Base-by-base conservation (phyloP, 129 eudicot species). In the Chrysanthemum lavandulifolium region DNA sequence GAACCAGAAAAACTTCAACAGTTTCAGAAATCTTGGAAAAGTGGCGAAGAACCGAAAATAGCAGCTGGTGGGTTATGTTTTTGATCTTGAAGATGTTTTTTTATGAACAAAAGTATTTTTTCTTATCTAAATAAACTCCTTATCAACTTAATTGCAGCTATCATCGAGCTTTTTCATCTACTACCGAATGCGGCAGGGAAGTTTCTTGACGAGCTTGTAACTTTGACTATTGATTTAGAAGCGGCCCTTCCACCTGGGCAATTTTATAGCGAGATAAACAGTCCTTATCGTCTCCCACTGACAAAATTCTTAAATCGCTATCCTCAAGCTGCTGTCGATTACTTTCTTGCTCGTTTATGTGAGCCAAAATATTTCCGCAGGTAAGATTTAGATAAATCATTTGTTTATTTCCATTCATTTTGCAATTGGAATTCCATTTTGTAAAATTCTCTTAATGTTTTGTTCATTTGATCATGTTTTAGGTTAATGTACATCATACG, bases 1-100 rank as follows among this genome's bases (percentile, higher is more conserved):
- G 99, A 94, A 79, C 99, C 99, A 49, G 99, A 94, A 60, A 94
- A 94, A 57, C 99, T 94, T 75, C 97, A 90, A 15, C 97, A 81
- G 88, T 78, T 84, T 64, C 99, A 94, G 80, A 94, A 94, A 79
- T 69, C 96, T 13, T 94, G 99, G 99, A 94, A 88, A 82, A 84
- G 91, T 68, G 99, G 99, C 50, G 99, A 94, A 80, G 99, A 94
- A 78, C 99, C 99, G 61, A 94, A 94, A 81, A 85, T 94, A 58
- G 99, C 99, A 77, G 99, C 99, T 74, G 99, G 99, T 90, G 57
- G 61, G 89, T 76, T 71, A 52, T 73, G 19, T 58, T 25, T 29
- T 25, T 67, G 10, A 27, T 18, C 36, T n/a, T 66, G 68, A 54
- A 54, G 58, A 58, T 21, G 68, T 23, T 48, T 33, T 64, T 49